A percentile compares a stretch with the other conserved stretches of the same genome.
Evolutionary conservation across 352 stramenopile genomes (phyloP).

Genomic region (Globisporangium echinulatum): DNA sequence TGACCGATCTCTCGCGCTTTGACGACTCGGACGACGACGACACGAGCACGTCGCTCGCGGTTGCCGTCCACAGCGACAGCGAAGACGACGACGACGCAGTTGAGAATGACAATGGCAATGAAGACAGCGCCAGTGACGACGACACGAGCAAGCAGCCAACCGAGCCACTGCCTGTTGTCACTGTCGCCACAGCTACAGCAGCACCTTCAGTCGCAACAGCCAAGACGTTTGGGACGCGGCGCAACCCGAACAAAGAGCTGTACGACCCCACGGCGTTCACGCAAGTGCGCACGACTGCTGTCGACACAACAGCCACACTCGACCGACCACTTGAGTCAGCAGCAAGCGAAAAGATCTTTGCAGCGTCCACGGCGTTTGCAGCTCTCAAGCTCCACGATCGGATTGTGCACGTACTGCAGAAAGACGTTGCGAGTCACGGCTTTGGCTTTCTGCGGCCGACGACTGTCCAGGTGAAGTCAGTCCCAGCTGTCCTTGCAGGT

Average conservation of each 20-base stretch:
- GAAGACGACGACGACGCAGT: not conserved
- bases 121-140: slow-evolving; percentile 10
- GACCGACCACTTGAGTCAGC: slow-evolving; percentile 68
- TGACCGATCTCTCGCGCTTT: slow-evolving; percentile 8
- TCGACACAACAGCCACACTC: slow-evolving; percentile 43
- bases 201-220: not conserved
- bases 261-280: slow-evolving; percentile 63
- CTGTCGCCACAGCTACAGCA: not conserved
- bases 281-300: slow-evolving; percentile 38
- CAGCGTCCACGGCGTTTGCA: slow-evolving; percentile 52
- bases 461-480: slow-evolving; percentile 77
- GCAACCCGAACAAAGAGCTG: slow-evolving; percentile 77
- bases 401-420: slow-evolving; percentile 62
- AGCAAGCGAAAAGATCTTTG: slow-evolving; percentile 80
- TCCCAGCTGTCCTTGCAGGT: slow-evolving; percentile 59
- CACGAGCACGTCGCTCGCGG: not conserved
- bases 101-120: slow-evolving; percentile 11
- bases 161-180: not conserved
- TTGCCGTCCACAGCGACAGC: slow-evolving; percentile 1
- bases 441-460: slow-evolving; percentile 78
- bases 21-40: slow-evolving; percentile 13
- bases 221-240: slow-evolving; percentile 62
- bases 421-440: slow-evolving; percentile 34
- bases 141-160: not conserved
- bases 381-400: slow-evolving; percentile 63